Percentiles rank a stretch among this genome's conserved stretches.
Evolutionary conservation across 2,329 filamentous ascomycete species (phyloP).

Genomic region (Neopestalotiopsis sp.): DNA sequence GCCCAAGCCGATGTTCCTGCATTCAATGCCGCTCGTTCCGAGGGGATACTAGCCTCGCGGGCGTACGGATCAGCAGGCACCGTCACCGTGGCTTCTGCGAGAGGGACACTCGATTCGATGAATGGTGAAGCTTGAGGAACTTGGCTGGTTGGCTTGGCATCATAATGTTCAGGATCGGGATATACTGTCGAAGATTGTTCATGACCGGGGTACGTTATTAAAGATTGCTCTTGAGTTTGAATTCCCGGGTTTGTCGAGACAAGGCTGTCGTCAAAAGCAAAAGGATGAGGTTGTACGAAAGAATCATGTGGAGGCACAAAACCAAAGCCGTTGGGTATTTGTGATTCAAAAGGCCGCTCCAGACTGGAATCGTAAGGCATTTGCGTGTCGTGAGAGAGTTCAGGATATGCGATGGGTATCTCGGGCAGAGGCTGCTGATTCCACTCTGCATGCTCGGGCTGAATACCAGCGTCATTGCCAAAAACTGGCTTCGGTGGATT

Average conservation of each 20-base stretch:
- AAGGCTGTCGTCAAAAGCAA: not conserved
- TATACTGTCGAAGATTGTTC: not conserved
- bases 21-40: slow-evolving; percentile 2
- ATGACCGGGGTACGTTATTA: not conserved
- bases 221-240: not conserved
- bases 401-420: slow-evolving; percentile 1
- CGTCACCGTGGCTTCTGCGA: slow-evolving; percentile 3
- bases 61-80: slow-evolving; percentile 9
- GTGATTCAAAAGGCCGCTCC: not conserved
- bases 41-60: not conserved
- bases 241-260: not conserved
- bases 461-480: not conserved
- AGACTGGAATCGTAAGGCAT: not conserved
- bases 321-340: slow-evolving; percentile 3
- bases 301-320: not conserved
- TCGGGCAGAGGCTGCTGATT: not conserved
- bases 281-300: not conserved
- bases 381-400: not conserved
- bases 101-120: not conserved
- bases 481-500: not conserved
- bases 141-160: not conserved
- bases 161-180: not conserved
- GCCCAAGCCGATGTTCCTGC: slow-evolving; percentile 29
- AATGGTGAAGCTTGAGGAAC: not conserved
- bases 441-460: slow-evolving; percentile 4